Evolutionary conservation across 2,329 filamentous ascomycete species (phyloP), one percentile per base, ranked within the genome.

Genomic region (Fusarium sp.): DNA sequence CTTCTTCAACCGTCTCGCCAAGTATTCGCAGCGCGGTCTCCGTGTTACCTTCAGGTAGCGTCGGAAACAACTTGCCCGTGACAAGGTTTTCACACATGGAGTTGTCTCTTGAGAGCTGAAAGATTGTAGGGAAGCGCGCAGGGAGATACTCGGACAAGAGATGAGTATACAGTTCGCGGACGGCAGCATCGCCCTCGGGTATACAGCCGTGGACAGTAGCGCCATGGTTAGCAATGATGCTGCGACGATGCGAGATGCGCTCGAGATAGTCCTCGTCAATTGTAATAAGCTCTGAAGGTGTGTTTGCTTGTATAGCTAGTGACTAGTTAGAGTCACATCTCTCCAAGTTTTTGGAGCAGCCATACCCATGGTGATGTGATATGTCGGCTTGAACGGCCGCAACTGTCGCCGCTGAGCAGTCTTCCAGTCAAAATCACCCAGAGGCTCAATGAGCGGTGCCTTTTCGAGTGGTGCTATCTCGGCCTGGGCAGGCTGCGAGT

Each of bases 231-330:
- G 56, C 46, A 35, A 84, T 76, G 10, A 80, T 73, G 0, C 61
- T 36, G 2, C 75, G 74, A 4, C 82, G 76, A 3, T 74, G 64
- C 1, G 59, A 73, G 23, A 86, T 73, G 2, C 80, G 76, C 8
- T 74, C 66, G 7, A 77, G 71, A 67, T 86, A 86, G 54, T 82
- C 78, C 33, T 69, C 71, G 64, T 86, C 84, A 15, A 86, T 77
- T 11, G 78, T 74, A 59, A 86, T 81, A 13, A 86, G 76, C 11
- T 85, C 78, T 0, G 81, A 82, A 0, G 80, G 78, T 0, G 73
- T 66, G 23, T 78, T 73, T 11, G 74, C 72, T 21, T 76, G 76
- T 3, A 84, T 69, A 3, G 75, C 82, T 83, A 11, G 0, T 5
- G 15, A 15, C 4, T 1, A 48, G 19, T 53, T 10, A 39, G 45